Base-by-base conservation (phyloP, 192 early-diverging fungal species). In the Coemansia sp. region DNA sequence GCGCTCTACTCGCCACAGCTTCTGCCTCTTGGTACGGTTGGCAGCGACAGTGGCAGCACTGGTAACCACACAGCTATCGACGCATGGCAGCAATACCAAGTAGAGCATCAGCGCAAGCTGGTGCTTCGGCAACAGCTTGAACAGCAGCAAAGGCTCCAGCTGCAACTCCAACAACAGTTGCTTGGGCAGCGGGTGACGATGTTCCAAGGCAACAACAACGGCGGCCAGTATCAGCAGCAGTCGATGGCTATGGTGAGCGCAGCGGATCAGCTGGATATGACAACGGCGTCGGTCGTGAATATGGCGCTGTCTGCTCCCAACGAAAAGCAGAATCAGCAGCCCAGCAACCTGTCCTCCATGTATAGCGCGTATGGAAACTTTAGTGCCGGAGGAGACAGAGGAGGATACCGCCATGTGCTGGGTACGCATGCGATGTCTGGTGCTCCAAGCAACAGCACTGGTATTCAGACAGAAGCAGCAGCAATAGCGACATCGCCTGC, bases 41-140 rank as follows among this genome's bases (percentile, higher is more conserved):
- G 63, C 49, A 60, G 49, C 36, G 45, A 33, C 56, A 36, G 42
- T 38, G 50, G 45, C 35, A 36, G 17, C 59, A 42, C 43, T 22
- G 7, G 20, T 35, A 59, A 23, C 25, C 35, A 49, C 1, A 41
- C 69, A 1, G 69, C 75, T 5, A 65, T 77, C 29, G 20, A 55
- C 40, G 75, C 66, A 22, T 78, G 75, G 75, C 75, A 73, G 48
- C 75, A 78, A 63, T 78, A 73, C 67, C 75, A 78, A 66, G 17
- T 66, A 2, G 70, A 78, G 66, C 29, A 69, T 38, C 75, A 78
- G 59, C 67, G 66, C 42, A 69, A 73, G 29, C 32, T 59, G 60
- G 59, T 56, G 10, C 36, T 69, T 60, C 75, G 68, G 63, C 66
- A 72, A 60, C 70, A 72, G 56, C 66, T 69, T 34, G 66, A 72